phyloP scores from a whole-genome alignment of 352 stramenopile genomes.

The Aphanomyces cochlioides region DNA sequence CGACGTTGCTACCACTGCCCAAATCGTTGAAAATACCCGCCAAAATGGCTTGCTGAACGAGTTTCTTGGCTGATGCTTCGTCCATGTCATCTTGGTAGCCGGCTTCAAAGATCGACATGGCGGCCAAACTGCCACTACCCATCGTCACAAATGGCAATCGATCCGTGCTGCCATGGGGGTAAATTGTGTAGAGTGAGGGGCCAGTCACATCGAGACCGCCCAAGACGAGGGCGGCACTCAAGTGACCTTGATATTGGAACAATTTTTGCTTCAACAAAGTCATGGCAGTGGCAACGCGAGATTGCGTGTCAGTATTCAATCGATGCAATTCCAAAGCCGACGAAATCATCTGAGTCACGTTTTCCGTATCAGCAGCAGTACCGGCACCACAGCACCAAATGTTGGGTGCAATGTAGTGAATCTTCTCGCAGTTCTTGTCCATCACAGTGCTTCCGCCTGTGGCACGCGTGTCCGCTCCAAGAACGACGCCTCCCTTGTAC shows the following conservation, averaged over 20 bases:
- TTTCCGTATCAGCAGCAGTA: constrained; percentile 97
- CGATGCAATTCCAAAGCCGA: constrained; percentile 95
- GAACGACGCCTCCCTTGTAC: constrained; percentile 96
- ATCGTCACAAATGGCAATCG: constrained; percentile 98
- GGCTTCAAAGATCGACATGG: constrained; percentile 97
- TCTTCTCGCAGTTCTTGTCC: constrained; percentile 99
- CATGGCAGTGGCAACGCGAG: constrained; percentile 95
- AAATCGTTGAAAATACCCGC: constrained; percentile 99
- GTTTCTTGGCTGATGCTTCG: constrained; percentile 93
- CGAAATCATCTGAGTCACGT: constrained; percentile 77
- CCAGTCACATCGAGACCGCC: constrained; percentile 95
- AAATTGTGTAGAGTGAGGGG: constrained; percentile 97
- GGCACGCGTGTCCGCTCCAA: constrained; percentile 97
- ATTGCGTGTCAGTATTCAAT: constrained; percentile 84
- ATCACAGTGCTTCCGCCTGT: constrained; percentile 94
- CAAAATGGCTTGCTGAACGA: constrained; percentile 95
- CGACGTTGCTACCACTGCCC: constrained; percentile 94
- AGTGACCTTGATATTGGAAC: constrained; percentile 96
- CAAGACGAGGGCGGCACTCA: constrained; percentile 95
- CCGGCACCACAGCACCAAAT: constrained; percentile 98
- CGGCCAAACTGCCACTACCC: constrained; percentile 96
- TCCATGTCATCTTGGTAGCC: constrained; percentile 94
- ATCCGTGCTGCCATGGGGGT: constrained; percentile 95
- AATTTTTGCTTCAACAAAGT: constrained; percentile 97
- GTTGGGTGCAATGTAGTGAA: constrained; percentile 99